Conservation (phyloP, 2,329 filamentous ascomycete species). For the Aspergillus luchuensis region DNA sequence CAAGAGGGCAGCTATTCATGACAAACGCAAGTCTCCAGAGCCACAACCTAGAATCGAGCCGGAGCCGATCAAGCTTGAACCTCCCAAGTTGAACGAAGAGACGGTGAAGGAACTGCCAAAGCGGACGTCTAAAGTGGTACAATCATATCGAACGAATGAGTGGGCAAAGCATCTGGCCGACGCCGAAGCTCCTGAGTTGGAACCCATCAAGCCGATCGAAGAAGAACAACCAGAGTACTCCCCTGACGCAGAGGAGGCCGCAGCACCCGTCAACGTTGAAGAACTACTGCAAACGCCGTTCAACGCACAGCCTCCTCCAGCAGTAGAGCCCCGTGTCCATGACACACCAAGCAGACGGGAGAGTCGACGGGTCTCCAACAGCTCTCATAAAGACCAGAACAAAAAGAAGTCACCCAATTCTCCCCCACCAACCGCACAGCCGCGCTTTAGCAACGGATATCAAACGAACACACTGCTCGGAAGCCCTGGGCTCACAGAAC, state of each 20-base stretch:
- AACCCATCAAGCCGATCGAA: constrained; percentile 48
- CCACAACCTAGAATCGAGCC: constrained; percentile 1
- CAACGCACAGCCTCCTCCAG: constrained; percentile 50
- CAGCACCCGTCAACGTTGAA: constrained; percentile 64
- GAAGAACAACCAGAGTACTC: constrained; percentile 35
- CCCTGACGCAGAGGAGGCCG: constrained; percentile 49
- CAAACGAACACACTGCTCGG: constrained; percentile 28
- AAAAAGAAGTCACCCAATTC: constrained; percentile 15
- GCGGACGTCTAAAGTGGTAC: constrained; percentile 73
- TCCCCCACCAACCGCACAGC: constrained; percentile 10
- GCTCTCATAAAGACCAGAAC: constrained; percentile 13
- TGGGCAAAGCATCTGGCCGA: constrained; percentile 88
- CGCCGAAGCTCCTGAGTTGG: constrained; percentile 71
- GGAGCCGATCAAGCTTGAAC: constrained; percentile 22
- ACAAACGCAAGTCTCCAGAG: constrained; percentile 7
- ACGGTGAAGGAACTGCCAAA: constrained; percentile 63
- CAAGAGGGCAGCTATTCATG: background rate
- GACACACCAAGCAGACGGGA: constrained; percentile 19
- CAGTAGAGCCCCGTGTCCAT: constrained; percentile 25
- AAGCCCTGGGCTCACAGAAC: constrained; percentile 16
- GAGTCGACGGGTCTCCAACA: constrained; percentile 17
- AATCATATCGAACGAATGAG: constrained; percentile 88
- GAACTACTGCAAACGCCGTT: constrained; percentile 66
- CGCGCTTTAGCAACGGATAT: constrained; percentile 2
- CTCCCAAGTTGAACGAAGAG: constrained; percentile 34